Base-by-base conservation (phyloP, 2,329 filamentous ascomycete genomes). In the Ophiosphaerella korrae region DNA sequence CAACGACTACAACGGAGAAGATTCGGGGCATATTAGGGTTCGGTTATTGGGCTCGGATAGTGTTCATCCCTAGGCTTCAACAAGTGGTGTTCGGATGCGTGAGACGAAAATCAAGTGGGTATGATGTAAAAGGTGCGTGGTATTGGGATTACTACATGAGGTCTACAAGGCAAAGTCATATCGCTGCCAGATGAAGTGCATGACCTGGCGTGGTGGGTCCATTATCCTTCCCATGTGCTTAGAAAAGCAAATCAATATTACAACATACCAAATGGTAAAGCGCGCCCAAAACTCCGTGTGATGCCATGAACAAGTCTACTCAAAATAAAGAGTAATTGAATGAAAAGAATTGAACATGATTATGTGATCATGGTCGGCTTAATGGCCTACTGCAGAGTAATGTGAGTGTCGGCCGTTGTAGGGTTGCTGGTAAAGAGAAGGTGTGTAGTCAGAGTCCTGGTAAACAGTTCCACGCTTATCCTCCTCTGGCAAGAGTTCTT, bases 381-480 rank as follows among this genome's bases (percentile, higher is more conserved):
- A 73, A n/a, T 72, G 64, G 8, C 68, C 69, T 3, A 67, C 57
- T 12, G 62, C 64, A 13, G 70, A 73, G 50, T 73, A 73, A 48
- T 73, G 71, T 31, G 70, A 73, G 26, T 65, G 63, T 36, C 67
- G 70, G 3, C 47, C 48, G 42, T 55, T 54, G 51, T 69, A 64
- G 5, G 62, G 67, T 44, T 67, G 67, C 39, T 72, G 71, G 58
- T 77, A 79, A 33, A 76, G 53, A 43, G 75, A 77, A 55, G 78
- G 81, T 2, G 82, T 77, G 34, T 85, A 84, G 43, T 78, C 80
- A 55, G 85, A 85, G 2, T 83, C 83, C 57, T 88, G 85, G 74
- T 92, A 94, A 39, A 88, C 75, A 2, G 89, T 92, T 51, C 89
- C 84, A 52, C 88, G 87, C 52, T 93, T 89, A 49, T 94, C 90